Evolutionary conservation across 2,329 filamentous ascomycete species (phyloP).

Genomic region (Cadophora sp.): DNA sequence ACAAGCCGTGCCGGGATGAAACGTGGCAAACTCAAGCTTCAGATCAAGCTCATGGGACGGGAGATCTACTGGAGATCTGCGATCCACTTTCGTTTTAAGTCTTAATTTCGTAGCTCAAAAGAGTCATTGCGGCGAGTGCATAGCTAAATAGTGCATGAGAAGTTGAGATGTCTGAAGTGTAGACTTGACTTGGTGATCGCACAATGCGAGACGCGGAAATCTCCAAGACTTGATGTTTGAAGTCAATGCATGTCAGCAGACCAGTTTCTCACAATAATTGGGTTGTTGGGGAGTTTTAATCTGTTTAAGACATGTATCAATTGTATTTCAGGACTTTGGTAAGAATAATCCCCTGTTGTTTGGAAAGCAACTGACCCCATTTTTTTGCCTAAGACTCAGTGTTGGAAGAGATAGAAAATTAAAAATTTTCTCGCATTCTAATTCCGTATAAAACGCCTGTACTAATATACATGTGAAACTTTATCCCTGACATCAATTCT

Average conservation of each 20-base stretch:
- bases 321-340: neutral
- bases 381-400: neutral
- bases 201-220: neutral
- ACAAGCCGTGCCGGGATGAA: neutral
- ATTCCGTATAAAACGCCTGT: neutral
- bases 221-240: neutral
- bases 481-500: neutral
- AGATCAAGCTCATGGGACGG: neutral
- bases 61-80: neutral
- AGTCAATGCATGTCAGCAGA: neutral
- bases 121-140: neutral
- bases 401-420: neutral
- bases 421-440: neutral
- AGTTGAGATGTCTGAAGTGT: neutral
- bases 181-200: neutral
- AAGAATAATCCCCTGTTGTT: neutral
- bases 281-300: neutral
- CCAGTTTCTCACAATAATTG: neutral
- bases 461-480: neutral
- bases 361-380: too few relatives aligned
- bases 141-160: neutral
- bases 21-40: neutral
- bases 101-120: neutral
- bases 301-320: neutral
- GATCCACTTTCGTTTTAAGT: neutral